A percentile compares a stretch with the other conserved stretches of the same genome.
Conservation (phyloP, 2,329 filamentous ascomycete genomes). For the Geoglossum cookeanum region DNA sequence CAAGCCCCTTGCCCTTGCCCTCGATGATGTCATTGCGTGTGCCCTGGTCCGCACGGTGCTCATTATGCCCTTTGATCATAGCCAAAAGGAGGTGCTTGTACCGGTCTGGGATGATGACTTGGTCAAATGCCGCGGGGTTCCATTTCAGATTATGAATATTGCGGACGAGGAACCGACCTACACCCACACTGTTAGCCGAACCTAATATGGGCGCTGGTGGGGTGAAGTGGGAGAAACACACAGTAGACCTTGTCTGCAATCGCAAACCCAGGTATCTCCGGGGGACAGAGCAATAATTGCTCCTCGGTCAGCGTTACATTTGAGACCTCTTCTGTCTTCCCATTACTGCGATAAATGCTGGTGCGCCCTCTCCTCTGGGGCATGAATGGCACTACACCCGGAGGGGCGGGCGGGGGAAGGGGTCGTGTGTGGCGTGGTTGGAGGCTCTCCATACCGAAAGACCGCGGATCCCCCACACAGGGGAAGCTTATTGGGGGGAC, state of each 20-base stretch:
- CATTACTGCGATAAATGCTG: not conserved
- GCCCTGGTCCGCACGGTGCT: not conserved
- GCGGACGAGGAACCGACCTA: not conserved
- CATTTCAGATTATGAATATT: not conserved
- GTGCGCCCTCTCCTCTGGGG: too few species aligned
- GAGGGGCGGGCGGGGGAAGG: too few species aligned
- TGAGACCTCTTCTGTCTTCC: not conserved
- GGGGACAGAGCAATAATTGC: not conserved
- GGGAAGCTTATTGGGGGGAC: too few species aligned
- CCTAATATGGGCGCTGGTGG: not conserved
- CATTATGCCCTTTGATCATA: not conserved
- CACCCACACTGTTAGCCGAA: not conserved
- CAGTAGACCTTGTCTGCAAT: not conserved
- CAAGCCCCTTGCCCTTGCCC: conserved; percentile 73
- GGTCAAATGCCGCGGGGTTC: not conserved
- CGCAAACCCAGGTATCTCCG: not conserved
- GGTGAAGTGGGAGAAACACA: not conserved
- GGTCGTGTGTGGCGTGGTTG: too few species aligned
- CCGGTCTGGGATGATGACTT: not conserved
- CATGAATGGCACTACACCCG: too few species aligned
- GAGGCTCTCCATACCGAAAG: too few species aligned
- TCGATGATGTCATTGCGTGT: conserved; percentile 30
- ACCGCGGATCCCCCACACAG: too few species aligned
- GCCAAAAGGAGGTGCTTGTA: not conserved
- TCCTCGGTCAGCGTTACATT: not conserved